Conservation (phyloP, 495 filamentous ascomycete species). For the Elasticomyces elasticus region DNA sequence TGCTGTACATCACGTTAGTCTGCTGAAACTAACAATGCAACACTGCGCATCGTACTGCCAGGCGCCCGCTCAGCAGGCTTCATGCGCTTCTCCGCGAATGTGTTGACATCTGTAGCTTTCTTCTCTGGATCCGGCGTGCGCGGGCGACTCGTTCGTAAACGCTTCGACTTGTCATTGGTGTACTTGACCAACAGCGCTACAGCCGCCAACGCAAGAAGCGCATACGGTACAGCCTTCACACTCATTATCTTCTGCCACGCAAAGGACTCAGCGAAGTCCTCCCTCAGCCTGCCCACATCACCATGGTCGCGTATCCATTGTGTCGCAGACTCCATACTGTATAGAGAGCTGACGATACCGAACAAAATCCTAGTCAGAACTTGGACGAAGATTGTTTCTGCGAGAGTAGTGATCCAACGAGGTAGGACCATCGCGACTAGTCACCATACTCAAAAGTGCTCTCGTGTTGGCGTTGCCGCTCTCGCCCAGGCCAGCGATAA, state of each 20-base stretch:
- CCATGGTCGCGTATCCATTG: constrained; percentile 21
- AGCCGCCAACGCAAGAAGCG: constrained; percentile 8
- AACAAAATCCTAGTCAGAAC: too few species aligned
- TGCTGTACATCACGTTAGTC: too few species aligned
- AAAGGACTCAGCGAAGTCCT: neutral
- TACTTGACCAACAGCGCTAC: neutral
- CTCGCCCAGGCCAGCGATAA: neutral
- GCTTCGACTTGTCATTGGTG: neutral
- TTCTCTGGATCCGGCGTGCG: constrained; percentile 31
- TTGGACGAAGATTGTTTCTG: too few species aligned
- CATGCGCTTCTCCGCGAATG: constrained; percentile 11
- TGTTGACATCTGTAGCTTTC: constrained; percentile 21
- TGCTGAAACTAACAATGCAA: too few species aligned
- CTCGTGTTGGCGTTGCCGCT: neutral
- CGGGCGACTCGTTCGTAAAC: neutral
- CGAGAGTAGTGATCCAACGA: too few species aligned
- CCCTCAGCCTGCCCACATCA: neutral
- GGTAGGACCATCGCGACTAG: too few species aligned
- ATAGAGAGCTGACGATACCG: too few species aligned
- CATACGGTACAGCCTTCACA: constrained; percentile 14
- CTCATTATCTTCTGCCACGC: neutral
- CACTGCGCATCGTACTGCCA: constrained; percentile 30
- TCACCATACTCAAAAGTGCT: neutral
- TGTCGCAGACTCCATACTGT: constrained; percentile 18
- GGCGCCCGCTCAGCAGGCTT: constrained; percentile 22